Conservation (phyloP, 441 rosid genomes). For the Populus hybrid region DNA sequence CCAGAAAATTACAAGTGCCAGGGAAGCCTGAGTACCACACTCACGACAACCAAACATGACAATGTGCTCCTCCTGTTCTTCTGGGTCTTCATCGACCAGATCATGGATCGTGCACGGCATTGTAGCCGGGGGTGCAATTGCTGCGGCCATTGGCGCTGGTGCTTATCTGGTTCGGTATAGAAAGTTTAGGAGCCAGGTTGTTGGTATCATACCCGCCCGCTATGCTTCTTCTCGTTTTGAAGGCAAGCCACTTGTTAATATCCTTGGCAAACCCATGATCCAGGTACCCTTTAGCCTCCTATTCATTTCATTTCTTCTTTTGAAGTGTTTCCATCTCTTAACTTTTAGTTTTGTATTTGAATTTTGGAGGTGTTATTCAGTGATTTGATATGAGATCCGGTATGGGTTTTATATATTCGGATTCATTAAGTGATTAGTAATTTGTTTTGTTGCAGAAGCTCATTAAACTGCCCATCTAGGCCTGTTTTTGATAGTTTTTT, state of each 20-base stretch:
- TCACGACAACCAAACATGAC: constrained; percentile 22
- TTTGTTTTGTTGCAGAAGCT: neutral
- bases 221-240: constrained; percentile 82
- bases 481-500: too few species aligned
- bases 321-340: neutral
- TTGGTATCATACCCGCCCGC: constrained; percentile 91
- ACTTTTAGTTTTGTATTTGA: neutral
- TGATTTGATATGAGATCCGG: neutral
- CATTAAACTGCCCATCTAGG: too few species aligned
- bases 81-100: constrained; percentile 39
- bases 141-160: constrained; percentile 56
- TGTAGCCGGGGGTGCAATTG: constrained; percentile 68
- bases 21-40: neutral
- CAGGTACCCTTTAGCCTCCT: constrained; percentile 49
- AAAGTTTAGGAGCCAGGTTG: constrained; percentile 72
- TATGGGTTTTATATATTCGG: neutral
- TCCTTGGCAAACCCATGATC: constrained; percentile 97
- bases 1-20: neutral
- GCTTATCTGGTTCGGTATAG: constrained; percentile 53
- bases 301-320: neutral
- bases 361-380: neutral
- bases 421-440: neutral
- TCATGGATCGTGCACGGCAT: constrained; percentile 68
- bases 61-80: constrained; percentile 34
- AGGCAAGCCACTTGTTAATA: constrained; percentile 80